Percentiles rank a stretch among this genome's conserved stretches.
Conservation (phyloP, 2,329 filamentous ascomycete genomes). For the Clonostachys sp. region DNA sequence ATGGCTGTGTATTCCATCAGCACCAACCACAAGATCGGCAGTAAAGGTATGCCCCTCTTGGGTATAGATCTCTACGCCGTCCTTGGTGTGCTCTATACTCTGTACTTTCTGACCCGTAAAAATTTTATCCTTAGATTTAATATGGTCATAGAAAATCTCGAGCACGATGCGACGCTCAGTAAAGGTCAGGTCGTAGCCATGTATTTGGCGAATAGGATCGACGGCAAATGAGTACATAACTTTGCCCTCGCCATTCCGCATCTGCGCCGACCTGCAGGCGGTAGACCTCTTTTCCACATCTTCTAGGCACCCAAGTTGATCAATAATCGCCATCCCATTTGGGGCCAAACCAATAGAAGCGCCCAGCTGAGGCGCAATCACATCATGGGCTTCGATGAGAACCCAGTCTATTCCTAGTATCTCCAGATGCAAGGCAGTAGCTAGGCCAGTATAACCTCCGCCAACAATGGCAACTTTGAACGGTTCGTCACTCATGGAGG, state of each 20-base stretch:
- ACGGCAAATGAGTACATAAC: not conserved
- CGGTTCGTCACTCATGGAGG: not conserved
- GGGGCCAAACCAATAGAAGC: slow-evolving; percentile 40
- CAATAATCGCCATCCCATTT: slow-evolving; percentile 36
- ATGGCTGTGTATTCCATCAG: not conserved
- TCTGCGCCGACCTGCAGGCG: not conserved
- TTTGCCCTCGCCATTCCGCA: not conserved
- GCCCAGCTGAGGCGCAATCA: slow-evolving; percentile 35
- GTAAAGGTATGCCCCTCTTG: not conserved
- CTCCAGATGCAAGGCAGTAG: slow-evolving; percentile 41
- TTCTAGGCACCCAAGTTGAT: slow-evolving; percentile 24
- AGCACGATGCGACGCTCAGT: not conserved
- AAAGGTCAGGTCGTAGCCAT: not conserved
- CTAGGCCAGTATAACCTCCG: slow-evolving; percentile 45
- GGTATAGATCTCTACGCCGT: not conserved
- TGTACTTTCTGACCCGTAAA: not conserved
- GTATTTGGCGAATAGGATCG: not conserved
- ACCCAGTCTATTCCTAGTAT: slow-evolving; percentile 38
- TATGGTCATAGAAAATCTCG: not conserved
- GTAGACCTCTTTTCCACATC: not conserved
- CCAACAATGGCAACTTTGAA: slow-evolving; percentile 24
- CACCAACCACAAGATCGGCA: slow-evolving; percentile 1
- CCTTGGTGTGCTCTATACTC: not conserved
- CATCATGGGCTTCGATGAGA: slow-evolving; percentile 35
- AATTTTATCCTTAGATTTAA: not conserved